Evolutionary conservation across 139 green algal genomes (phyloP).

Genomic region (Yamagishiella unicocca): DNA sequence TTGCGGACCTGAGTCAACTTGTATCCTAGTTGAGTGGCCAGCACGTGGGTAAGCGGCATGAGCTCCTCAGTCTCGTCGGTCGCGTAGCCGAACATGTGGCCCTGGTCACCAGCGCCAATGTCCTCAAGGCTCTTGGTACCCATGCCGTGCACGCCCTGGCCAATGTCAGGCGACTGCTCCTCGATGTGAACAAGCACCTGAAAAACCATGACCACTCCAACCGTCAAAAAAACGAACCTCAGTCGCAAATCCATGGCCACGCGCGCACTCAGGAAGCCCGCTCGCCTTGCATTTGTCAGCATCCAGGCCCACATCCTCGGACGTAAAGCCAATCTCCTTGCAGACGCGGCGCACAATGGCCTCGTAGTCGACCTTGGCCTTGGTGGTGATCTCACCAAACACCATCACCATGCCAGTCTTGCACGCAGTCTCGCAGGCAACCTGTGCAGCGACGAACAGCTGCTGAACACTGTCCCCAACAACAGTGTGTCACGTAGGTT

Average conservation of each 20-base stretch:
- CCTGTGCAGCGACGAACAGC: conserved; percentile 56
- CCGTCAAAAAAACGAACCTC: neutral
- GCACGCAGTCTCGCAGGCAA: conserved; percentile 97
- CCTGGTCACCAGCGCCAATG: conserved; percentile 98
- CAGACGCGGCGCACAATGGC: conserved; percentile 82
- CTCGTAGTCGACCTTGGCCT: conserved; percentile 99
- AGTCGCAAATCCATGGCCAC: no score
- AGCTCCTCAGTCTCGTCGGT: conserved; percentile 98
- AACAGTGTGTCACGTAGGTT: neutral
- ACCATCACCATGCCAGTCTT: conserved; percentile 99
- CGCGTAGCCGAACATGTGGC: conserved; percentile 99
- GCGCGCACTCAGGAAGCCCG: neutral
- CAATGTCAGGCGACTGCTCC: conserved; percentile 99
- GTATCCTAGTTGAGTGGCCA: conserved; percentile 96
- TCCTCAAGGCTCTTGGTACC: conserved; percentile 99
- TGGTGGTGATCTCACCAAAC: conserved; percentile 99
- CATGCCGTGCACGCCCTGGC: conserved; percentile 98
- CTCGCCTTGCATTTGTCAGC: conserved; percentile 96
- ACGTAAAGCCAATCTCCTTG: conserved; percentile 95
- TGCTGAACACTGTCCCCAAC: neutral
- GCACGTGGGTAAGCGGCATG: conserved; percentile 99
- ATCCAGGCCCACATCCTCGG: conserved; percentile 95
- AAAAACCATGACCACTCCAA: neutral
- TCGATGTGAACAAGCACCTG: conserved; percentile 99
- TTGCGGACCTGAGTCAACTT: conserved; percentile 93